A percentile compares a stretch with the other conserved stretches of the same genome.
Conservation (phyloP, 1,139 yeast genomes). For the Saccharomyces hybrid region DNA sequence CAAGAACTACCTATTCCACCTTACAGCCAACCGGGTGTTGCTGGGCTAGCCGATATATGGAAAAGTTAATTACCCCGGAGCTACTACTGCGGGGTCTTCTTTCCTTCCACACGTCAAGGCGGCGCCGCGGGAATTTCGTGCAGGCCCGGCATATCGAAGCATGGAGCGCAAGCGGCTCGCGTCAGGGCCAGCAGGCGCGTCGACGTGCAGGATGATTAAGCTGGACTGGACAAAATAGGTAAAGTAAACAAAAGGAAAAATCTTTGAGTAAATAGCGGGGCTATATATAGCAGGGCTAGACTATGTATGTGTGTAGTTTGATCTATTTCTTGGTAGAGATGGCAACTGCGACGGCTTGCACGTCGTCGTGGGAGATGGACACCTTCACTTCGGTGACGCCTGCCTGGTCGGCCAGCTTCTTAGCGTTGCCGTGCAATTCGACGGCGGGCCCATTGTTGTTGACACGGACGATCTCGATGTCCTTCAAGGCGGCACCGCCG, state of each 20-base stretch:
- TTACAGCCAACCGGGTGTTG: not conserved
- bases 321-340: slow-evolving; percentile 39
- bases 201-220: not conserved
- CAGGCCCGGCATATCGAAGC: not conserved
- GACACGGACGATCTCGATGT: slow-evolving; percentile 78
- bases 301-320: not conserved
- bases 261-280: not conserved
- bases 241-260: not conserved
- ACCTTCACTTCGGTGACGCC: slow-evolving; percentile 72
- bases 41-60: not conserved
- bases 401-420: slow-evolving; percentile 58
- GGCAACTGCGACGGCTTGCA: slow-evolving; percentile 97
- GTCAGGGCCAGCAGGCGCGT: not conserved
- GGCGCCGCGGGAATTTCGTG: not conserved
- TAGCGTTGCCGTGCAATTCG: slow-evolving; percentile 65
- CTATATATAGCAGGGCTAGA: not conserved
- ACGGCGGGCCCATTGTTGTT: slow-evolving; percentile 88
- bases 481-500: slow-evolving; percentile 88
- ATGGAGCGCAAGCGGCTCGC: too few species aligned
- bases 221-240: too few species aligned
- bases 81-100: not conserved
- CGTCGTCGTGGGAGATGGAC: slow-evolving; percentile 91
- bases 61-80: not conserved
- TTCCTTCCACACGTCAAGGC: not conserved
- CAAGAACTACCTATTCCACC: too few species aligned